phyloP scores from a whole-genome alignment of 1,284 basidiomycete species.

The Ustilago trichophora region DNA sequence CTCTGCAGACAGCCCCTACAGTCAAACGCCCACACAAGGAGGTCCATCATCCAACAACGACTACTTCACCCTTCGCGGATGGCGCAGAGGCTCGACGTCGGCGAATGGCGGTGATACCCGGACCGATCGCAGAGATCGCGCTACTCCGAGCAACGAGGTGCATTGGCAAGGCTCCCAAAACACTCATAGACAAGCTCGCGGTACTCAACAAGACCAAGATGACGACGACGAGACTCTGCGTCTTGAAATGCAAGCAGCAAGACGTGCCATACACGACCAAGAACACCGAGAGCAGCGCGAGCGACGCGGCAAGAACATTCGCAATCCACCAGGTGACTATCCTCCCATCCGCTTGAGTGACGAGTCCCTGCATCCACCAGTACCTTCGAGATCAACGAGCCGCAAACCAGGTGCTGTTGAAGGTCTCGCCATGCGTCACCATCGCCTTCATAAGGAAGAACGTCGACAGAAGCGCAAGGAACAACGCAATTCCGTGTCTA shows the following conservation, averaged over 20 bases:
- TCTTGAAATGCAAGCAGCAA: conserved; percentile 24
- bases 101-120: background rate
- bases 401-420: conserved; percentile 42
- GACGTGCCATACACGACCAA: conserved; percentile 28
- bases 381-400: conserved; percentile 6
- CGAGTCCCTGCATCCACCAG: conserved; percentile 8
- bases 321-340: conserved; percentile 11
- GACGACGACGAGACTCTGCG: conserved; percentile 4
- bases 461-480: conserved; percentile 20
- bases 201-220: background rate
- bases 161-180: background rate
- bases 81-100: conserved; percentile 10
- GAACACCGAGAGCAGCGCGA: conserved; percentile 4
- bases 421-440: conserved; percentile 43
- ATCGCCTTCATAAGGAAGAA: conserved; percentile 16
- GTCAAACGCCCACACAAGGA: background rate
- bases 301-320: background rate
- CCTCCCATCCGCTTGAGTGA: conserved; percentile 38
- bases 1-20: too few species aligned
- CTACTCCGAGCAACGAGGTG: conserved; percentile 5
- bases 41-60: background rate
- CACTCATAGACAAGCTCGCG: too few species aligned
- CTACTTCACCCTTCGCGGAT: conserved; percentile 5
- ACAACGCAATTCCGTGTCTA: conserved; percentile 17
- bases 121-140: background rate